Conservation (phyloP, 129 eudicot species). For the Oenanthe sinensis region DNA sequence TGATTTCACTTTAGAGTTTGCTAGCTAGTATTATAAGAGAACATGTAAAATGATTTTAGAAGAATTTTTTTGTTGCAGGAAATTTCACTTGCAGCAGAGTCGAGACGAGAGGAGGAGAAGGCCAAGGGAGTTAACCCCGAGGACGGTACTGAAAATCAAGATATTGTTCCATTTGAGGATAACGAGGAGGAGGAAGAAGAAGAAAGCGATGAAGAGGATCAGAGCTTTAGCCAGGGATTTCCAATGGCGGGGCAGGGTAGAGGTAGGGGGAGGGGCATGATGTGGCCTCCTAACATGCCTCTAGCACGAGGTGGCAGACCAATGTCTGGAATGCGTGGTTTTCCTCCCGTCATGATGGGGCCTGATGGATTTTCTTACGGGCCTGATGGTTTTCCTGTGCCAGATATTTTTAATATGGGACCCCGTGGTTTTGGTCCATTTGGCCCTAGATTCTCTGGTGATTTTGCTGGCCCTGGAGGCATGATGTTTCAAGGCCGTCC, state of each 20-base stretch:
- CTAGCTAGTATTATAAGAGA: background rate
- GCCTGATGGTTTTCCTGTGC: conserved; percentile 73
- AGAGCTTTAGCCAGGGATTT: conserved; percentile 49
- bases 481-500: conserved; percentile 89
- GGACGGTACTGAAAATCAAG: conserved; percentile 61
- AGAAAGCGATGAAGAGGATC: conserved; percentile 86
- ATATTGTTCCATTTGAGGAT: conserved; percentile 90
- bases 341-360: conserved; percentile 85
- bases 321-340: conserved; percentile 54
- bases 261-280: conserved; percentile 84
- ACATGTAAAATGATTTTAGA: background rate
- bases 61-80: conserved; percentile 29
- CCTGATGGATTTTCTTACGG: conserved; percentile 71
- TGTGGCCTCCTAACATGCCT: conserved; percentile 81
- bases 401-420: conserved; percentile 70
- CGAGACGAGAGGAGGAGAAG: conserved; percentile 83
- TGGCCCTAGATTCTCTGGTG: conserved; percentile 73
- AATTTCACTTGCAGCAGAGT: conserved; percentile 67
- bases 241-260: conserved; percentile 54
- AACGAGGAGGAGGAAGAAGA: conserved; percentile 97
- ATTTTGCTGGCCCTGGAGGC: conserved; percentile 55
- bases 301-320: conserved; percentile 50
- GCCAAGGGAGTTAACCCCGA: conserved; percentile 80
- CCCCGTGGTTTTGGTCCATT: conserved; percentile 83
- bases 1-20: background rate